These are phyloP conservation scores for Luvunga scandens DNA, from an alignment of 345 rosid genomes.

Conservation along the genomic window DNA sequence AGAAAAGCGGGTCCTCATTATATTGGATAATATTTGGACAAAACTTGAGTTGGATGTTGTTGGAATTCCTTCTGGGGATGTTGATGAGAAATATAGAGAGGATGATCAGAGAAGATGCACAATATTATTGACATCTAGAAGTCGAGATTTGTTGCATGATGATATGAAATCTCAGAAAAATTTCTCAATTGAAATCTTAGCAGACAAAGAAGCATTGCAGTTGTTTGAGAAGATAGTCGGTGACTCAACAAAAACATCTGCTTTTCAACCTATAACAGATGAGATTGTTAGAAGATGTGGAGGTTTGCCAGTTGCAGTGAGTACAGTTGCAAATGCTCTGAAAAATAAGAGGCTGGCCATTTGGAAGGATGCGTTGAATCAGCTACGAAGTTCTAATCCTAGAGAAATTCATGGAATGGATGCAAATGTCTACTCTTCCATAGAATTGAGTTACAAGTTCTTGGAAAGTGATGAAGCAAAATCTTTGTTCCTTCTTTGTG, in stretches of 20 bases:
- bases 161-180: slow-evolving; percentile 15
- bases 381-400: background rate
- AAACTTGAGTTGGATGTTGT: background rate
- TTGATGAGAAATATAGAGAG: background rate
- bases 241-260: background rate
- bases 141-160: background rate
- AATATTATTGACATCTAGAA: slow-evolving; percentile 26
- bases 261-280: background rate
- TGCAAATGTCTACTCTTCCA: fast-evolving
- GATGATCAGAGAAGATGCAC: slow-evolving; percentile 7
- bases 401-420: background rate
- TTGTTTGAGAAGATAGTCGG: background rate
- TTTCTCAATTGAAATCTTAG: background rate
- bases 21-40: slow-evolving; percentile 6
- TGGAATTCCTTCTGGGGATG: slow-evolving; percentile 2
- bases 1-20: background rate
- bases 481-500: no score
- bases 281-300: background rate
- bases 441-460: no score
- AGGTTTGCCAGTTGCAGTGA: slow-evolving; percentile 5
- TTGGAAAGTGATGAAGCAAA: no score
- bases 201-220: slow-evolving; percentile 1
- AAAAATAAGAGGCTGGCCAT: background rate
- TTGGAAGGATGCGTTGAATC: slow-evolving; percentile 1
- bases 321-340: background rate